Base-by-base conservation (phyloP, 768 basidiomycete genomes). In the Lentinula detonsa region DNA sequence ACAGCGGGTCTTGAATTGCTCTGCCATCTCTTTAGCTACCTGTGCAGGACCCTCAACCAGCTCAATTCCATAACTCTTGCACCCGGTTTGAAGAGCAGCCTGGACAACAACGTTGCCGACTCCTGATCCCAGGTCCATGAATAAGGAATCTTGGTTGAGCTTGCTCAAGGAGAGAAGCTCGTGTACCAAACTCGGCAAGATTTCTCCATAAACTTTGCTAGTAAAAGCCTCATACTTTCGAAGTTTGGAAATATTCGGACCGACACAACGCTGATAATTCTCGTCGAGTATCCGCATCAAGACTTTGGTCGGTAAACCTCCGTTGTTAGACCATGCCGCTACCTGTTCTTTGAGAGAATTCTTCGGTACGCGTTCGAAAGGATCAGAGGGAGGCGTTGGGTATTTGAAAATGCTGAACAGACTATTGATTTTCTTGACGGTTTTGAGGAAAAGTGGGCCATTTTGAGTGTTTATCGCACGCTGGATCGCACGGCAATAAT, bases 231-330 rank as follows among this genome's bases (percentile, higher is more conserved):
- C 83, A 71, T 98, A 95, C 65, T 87, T 84, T 68, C 82, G 87
- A 58, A 98, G 80, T 60, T 81, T 82, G 57, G 85, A 83, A n/a
- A 95, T 85, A 66, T 91, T 85, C 0, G 97, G 97, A 5, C 95
- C 95, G 1, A 98, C 95, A 16, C 86, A 85, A 31, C 97, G 85
- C 68, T 98, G 93, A 68, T 99, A 98, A 40, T 88, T 91, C 76
- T 98, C 94, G 48, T 95, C 93, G 57, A 91, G 79, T 52, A 96
- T 82, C 45, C 88, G 86, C 75, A 86, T 80, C 61, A 90, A 76
- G 2, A 95, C 82, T 37, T 82, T 79, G 51, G 84, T 77, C 0
- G 86, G 89, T 31, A 95, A 69, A 16, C 57, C 49, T 3, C 84
- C 85, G 1, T 67, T 74, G 18, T 74, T 66, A 0, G 72, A 73